Evolutionary conservation across 1,284 basidiomycete genomes (phyloP).

Genomic region (Entoloma clypeatum): DNA sequence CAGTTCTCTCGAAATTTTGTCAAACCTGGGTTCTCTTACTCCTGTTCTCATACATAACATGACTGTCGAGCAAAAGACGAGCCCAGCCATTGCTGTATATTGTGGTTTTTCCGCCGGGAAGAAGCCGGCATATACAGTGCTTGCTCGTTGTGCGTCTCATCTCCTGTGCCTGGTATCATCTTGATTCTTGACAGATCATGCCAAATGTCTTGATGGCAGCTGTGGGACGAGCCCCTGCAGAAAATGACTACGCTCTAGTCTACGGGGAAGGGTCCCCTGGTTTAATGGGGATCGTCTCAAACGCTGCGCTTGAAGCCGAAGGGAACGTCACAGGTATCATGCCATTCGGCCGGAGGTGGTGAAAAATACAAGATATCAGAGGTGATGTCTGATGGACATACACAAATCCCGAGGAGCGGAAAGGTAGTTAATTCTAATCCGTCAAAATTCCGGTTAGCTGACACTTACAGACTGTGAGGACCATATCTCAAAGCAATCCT

Average conservation of each 20-base stretch:
- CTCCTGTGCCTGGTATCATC: background rate
- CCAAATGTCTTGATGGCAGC: constrained; percentile 36
- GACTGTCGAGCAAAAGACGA: background rate
- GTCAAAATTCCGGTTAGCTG: constrained; percentile 26
- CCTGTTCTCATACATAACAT: constrained; percentile 1
- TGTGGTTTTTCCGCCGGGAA: constrained; percentile 75
- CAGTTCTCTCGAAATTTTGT: too few species aligned
- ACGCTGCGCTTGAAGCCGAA: constrained; percentile 60
- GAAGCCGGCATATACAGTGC: constrained; percentile 55
- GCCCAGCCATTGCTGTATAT: constrained; percentile 63
- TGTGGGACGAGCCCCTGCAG: constrained; percentile 71
- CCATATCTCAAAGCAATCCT: constrained; percentile 28
- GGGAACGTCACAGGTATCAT: constrained; percentile 82
- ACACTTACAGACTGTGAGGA: constrained; percentile 52
- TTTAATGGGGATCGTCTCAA: constrained; percentile 85
- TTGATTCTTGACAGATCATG: constrained; percentile 2
- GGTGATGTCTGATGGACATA: background rate
- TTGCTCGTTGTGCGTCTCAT: constrained; percentile 61
- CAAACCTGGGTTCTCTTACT: too few species aligned
- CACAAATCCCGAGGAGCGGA: too few species aligned
- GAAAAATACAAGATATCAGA: constrained; percentile 47
- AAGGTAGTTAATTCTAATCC: too few species aligned
- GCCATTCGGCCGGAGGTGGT: constrained; percentile 64
- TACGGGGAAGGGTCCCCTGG: constrained; percentile 86
- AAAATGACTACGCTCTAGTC: constrained; percentile 62